Evolutionary conservation across 352 stramenopile species (phyloP).

Genomic region (Phytophthora litchii): DNA sequence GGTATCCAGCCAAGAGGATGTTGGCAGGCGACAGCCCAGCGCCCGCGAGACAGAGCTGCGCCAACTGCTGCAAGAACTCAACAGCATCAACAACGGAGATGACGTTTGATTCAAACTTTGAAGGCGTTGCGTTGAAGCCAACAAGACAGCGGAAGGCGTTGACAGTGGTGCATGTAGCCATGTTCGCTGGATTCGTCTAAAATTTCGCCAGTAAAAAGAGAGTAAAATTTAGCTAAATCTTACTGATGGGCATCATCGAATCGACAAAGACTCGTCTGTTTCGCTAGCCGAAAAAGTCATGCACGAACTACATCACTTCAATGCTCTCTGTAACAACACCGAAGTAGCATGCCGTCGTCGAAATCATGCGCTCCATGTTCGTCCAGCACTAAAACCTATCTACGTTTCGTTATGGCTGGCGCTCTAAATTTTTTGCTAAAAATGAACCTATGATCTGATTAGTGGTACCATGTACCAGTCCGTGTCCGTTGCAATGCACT

Average conservation of each 20-base stretch:
- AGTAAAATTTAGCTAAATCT: constrained; percentile 27
- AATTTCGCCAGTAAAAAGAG: constrained; percentile 18
- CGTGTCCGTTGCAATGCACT: constrained; percentile 24
- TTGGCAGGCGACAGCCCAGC: background rate
- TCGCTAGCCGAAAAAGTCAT: background rate
- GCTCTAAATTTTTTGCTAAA: background rate
- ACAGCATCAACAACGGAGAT: constrained; percentile 20
- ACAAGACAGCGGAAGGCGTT: background rate
- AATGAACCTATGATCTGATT: constrained; percentile 18
- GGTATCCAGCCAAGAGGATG: constrained; percentile 23
- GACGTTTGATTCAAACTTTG: no score
- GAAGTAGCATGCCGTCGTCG: background rate
- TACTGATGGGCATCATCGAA: constrained; percentile 21
- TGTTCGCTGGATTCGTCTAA: constrained; percentile 5
- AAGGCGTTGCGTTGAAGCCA: constrained; percentile 1
- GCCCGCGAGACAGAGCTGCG: constrained; percentile 45
- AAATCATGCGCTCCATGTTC: background rate
- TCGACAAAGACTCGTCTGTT: constrained; percentile 7
- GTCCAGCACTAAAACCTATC: background rate
- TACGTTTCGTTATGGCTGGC: no score
- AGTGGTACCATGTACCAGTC: constrained; percentile 22
- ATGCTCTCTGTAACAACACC: constrained; percentile 2
- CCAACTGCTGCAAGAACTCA: constrained; percentile 46
- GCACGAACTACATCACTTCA: background rate
- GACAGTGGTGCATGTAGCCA: constrained; percentile 13